Base-by-base conservation (phyloP, 257 asterid genomes). In the Mentha longifolia region DNA sequence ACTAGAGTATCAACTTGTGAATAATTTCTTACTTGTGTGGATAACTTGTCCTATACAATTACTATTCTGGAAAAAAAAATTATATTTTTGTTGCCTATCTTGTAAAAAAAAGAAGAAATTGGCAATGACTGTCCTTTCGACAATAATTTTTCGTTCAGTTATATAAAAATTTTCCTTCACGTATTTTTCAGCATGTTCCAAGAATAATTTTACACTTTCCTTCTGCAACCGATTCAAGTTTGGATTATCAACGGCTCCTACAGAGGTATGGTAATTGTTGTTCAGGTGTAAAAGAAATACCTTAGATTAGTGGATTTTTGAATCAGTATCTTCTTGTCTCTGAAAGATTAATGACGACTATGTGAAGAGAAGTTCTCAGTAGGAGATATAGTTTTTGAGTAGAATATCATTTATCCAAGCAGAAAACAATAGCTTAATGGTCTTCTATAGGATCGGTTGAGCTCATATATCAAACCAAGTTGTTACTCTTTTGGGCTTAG, bases 211-310 rank as follows among this genome's bases (percentile, higher is more conserved):
- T 79, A 56, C 79, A 68, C 79, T 74, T 87, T 65, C 94, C 91
- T 16, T 82, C 83, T 42, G 54, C 78, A 71, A 85, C 77, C 56
- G 85, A 87, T 72, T 80, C 94, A 22, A 81, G 61, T 72, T 55
- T 85, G 85, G 94, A 87, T 62, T 81, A 87, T 79, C 86, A 83
- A 56, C 86, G 88, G 58, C 88, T 87, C 72, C 85, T 80, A 64
- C 91, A 85, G 60, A 84, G 92, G 92, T 82, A 65, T 35, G 77
- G 42, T 59, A 25, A 57, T 51, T 46, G 13, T 65, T 45, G 70
- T 54, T 65, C 47, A 13, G 11, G 45, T 59, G 65, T 63, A 22
- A 25, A 55, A 7, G 16, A 65, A 51, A 39, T 22, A 47, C 56
- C 61, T 71, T 15, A 30, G 22, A 17, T 4, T 42, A n/a, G 51